A percentile compares a stretch with the other conserved stretches of the same genome.
Conservation (phyloP, 495 filamentous ascomycete genomes). For the Cercophora sp. region DNA sequence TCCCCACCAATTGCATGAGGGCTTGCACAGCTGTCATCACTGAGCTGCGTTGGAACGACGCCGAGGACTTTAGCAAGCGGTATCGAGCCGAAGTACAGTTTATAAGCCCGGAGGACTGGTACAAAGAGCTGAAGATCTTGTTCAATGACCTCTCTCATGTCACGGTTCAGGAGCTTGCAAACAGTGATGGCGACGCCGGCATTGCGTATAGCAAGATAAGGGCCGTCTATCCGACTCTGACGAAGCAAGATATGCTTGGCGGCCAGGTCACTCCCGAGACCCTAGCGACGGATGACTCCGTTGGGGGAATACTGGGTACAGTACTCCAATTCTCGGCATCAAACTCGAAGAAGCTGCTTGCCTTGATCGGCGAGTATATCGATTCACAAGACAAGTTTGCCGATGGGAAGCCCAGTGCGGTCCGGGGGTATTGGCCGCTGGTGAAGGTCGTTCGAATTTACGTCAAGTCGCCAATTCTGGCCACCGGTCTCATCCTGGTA, state of each 20-base stretch:
- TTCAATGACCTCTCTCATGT: slow-evolving; percentile 48
- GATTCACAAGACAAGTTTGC: slow-evolving; percentile 32
- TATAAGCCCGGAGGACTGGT: slow-evolving; percentile 52
- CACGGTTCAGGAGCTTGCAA: slow-evolving; percentile 30
- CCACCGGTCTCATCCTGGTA: slow-evolving; percentile 61
- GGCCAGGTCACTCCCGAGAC: slow-evolving; percentile 28
- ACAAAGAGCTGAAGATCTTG: slow-evolving; percentile 47
- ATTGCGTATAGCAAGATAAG: slow-evolving; percentile 62
- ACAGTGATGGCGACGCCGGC: slow-evolving; percentile 48
- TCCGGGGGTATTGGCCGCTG: slow-evolving; percentile 60
- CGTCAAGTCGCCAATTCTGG: slow-evolving; percentile 50
- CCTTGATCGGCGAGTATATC: slow-evolving; percentile 24
- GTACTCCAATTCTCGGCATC: slow-evolving; percentile 38
- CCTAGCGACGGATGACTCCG: slow-evolving; percentile 35
- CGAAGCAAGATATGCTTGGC: slow-evolving; percentile 42
- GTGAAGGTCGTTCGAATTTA: slow-evolving; percentile 62
- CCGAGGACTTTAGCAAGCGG: slow-evolving; percentile 32
- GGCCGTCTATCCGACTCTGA: slow-evolving; percentile 58
- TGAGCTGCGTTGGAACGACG: slow-evolving; percentile 59
- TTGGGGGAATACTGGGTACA: slow-evolving; percentile 46
- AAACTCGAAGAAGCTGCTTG: slow-evolving; percentile 23
- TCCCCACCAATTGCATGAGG: slow-evolving; percentile 39
- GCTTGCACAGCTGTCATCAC: slow-evolving; percentile 66
- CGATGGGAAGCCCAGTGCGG: slow-evolving; percentile 20
- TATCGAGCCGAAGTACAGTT: slow-evolving; percentile 64